Evolutionary conservation across 1,284 basidiomycete genomes (phyloP), one percentile per base, ranked within the genome.

Genomic region (Austroboletus rostrupii): DNA sequence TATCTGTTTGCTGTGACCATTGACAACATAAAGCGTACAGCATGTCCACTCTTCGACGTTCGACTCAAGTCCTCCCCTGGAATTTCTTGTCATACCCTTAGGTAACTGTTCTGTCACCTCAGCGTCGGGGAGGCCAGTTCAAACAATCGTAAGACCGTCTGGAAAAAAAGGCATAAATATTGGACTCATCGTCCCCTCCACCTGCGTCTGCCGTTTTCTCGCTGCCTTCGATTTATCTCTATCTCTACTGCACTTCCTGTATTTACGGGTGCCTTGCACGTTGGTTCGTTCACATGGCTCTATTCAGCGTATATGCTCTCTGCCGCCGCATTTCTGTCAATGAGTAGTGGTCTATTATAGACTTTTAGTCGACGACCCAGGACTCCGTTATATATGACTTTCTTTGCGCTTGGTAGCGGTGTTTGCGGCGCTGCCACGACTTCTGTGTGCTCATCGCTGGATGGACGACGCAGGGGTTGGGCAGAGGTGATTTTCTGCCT

Each of bases 381-480:
- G 14, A 60, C 73, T 47, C 59, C 69, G 9, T 43, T 52, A 2
- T 56, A 69, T n/a, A 59, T 71, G 21, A 26, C 19, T 26, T 28
- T 49, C 17, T 48, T 49, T 31, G 62, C 69, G 8, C 31, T 73
- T 3, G 72, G 73, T 1, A 69, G 70, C 11, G 68, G 66, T 0
- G 45, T 76, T 5, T 73, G 69, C 40, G 72, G 71, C 19, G 64
- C 68, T 3, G 72, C n/a, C n/a, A n/a, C 74, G 0, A 61, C 61
- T 26, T 66, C 43, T 36, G 71, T 74, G 67, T 66, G 65, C 58
- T 76, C 32, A 70, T 72, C 39, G 65, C 61, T 8, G 70, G 67
- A 6, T 58, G 74, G 14, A 57, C 60, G 12, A 47, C 74, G 10
- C 70, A 73, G 47, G 72, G 71, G 6, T 43, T 70, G 7, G 70